phyloP scores from a whole-genome alignment of 495 filamentous ascomycete species.

The Massariosphaeria phaeospora region DNA sequence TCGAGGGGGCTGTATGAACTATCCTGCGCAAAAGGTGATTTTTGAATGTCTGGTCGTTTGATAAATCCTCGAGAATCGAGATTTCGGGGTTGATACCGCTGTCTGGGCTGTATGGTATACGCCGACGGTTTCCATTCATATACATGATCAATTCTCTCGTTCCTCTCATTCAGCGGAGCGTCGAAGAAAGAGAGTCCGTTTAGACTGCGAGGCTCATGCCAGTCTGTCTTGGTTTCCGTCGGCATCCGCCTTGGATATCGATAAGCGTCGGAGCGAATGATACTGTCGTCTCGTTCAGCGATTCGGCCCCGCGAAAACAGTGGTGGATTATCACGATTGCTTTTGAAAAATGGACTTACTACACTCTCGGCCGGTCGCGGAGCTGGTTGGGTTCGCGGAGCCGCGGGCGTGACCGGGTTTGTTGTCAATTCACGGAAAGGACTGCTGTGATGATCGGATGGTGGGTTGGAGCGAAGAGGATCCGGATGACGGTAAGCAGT shows the following conservation, averaged over 20 bases:
- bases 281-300: constrained; percentile 7
- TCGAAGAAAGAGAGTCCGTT: constrained; percentile 33
- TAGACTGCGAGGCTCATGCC: constrained; percentile 21
- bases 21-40: neutral
- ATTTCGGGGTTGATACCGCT: neutral
- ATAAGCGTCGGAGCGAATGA: constrained; percentile 3
- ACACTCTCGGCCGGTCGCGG: constrained; percentile 19
- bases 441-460: neutral
- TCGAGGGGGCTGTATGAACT: neutral
- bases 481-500: constrained; percentile 1
- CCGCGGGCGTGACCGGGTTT: constrained; percentile 12
- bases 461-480: constrained; percentile 4
- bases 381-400: constrained; percentile 3
- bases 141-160: constrained; percentile 9
- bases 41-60: neutral
- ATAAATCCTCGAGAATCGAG: constrained; percentile 16
- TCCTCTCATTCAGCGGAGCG: constrained; percentile 12
- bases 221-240: neutral
- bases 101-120: neutral
- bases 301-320: neutral
- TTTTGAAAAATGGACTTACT: constrained; percentile 37
- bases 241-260: constrained; percentile 8
- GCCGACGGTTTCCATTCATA: neutral
- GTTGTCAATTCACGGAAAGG: neutral
- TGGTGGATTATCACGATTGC: constrained; percentile 12